Evolutionary conservation across 768 basidiomycete species (phyloP).

Genomic region (Mycena galopus): DNA sequence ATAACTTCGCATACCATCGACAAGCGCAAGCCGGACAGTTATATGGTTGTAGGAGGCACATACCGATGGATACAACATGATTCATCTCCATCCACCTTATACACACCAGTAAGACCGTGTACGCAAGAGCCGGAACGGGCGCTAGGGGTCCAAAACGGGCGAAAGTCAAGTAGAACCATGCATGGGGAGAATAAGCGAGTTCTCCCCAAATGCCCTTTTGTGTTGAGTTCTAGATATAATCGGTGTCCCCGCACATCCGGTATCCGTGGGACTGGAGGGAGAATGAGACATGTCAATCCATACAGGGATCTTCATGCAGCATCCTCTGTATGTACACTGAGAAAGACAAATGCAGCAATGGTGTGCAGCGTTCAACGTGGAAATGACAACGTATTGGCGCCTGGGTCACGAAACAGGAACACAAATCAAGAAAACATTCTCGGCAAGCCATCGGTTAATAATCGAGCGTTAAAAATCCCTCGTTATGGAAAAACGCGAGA

Average conservation of each 20-base stretch:
- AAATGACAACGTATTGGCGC: background rate
- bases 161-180: no score
- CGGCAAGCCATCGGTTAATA: no score
- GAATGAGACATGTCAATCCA: no score
- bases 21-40: background rate
- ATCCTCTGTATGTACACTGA: no score
- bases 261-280: no score
- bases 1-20: background rate
- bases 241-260: no score
- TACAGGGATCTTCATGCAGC: no score
- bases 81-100: background rate
- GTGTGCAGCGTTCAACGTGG: background rate
- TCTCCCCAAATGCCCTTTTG: no score
- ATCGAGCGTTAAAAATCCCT: conserved; percentile 6
- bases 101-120: background rate
- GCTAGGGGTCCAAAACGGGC: background rate
- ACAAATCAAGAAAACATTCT: background rate
- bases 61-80: background rate
- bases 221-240: no score
- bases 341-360: background rate
- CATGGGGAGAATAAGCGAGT: no score
- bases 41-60: conserved; percentile 8
- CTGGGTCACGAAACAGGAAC: background rate
- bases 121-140: background rate
- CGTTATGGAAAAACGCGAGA: background rate